phyloP scores from a whole-genome alignment of 345 rosid genomes.

The Diplotaxis tenuifolia region DNA sequence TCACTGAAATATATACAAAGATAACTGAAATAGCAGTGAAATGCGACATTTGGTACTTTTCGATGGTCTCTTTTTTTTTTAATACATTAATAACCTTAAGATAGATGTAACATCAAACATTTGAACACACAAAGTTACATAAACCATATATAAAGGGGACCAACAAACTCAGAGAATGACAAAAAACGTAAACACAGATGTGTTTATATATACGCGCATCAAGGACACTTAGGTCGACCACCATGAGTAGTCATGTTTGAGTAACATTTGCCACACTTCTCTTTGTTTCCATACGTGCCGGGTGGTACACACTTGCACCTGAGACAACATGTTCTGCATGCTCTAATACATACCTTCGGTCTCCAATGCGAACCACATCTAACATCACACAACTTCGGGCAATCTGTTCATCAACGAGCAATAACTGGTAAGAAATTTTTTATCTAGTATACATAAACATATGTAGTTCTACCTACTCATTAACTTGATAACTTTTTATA shows the following conservation, averaged over 20 bases:
- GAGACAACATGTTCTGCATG: not conserved
- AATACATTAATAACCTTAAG: not conserved
- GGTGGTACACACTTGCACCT: no score
- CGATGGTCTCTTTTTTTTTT: not conserved
- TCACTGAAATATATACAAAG: not conserved
- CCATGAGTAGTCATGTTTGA: not conserved
- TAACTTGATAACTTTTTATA: not conserved
- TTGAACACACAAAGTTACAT: not conserved
- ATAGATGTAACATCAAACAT: not conserved
- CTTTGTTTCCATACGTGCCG: not conserved
- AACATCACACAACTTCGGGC: not conserved
- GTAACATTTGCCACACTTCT: not conserved
- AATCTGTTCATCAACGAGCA: not conserved
- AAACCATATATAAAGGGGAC: not conserved
- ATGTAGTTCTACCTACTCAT: not conserved
- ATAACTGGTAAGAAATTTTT: not conserved
- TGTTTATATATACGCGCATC: not conserved
- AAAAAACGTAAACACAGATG: not conserved
- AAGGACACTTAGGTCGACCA: not conserved
- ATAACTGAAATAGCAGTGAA: not conserved
- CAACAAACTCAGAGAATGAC: not conserved
- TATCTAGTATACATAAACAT: not conserved
- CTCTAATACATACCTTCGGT: not conserved
- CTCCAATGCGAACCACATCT: conserved; percentile 1
- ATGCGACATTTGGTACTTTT: not conserved